phyloP scores from a whole-genome alignment of 345 rosid genomes.

The Sapria himalayana region DNA sequence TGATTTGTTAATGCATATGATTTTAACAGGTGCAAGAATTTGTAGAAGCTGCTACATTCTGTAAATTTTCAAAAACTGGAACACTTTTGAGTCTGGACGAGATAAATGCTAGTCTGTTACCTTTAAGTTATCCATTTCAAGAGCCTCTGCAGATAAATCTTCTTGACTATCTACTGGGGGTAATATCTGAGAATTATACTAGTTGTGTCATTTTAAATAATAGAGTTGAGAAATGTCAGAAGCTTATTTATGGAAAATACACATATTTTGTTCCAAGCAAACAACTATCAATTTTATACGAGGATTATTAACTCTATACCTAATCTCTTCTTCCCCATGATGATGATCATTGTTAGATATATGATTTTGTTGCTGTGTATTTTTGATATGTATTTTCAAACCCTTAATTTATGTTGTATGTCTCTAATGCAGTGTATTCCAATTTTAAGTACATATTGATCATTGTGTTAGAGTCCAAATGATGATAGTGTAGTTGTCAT shows the following conservation, averaged over 20 bases:
- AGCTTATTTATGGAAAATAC: not conserved
- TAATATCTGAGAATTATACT: conserved; percentile 13
- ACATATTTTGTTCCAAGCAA: conserved; percentile 1
- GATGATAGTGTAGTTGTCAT: no score
- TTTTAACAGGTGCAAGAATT: conserved; percentile 71
- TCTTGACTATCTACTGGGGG: conserved; percentile 92
- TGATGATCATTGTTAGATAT: no score
- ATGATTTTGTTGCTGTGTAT: no score
- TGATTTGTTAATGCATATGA: conserved; percentile 1
- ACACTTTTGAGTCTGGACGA: conserved; percentile 47
- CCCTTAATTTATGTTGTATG: no score
- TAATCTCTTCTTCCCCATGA: conserved; percentile 6
- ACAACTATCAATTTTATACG: not conserved
- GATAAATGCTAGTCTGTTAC: conserved; percentile 41
- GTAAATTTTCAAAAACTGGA: conserved; percentile 55
- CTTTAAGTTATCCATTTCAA: conserved; percentile 40
- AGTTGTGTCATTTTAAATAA: not conserved
- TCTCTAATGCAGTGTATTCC: no score
- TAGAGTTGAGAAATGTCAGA: not conserved
- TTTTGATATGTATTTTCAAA: no score
- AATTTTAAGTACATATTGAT: no score
- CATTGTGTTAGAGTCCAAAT: no score
- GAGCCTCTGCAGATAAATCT: conserved; percentile 71
- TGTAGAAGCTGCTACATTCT: conserved; percentile 89
- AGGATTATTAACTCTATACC: no score